These are phyloP conservation scores for Penicillium robsamsonii DNA, from an alignment of 495 filamentous ascomycete species.

Conservation along the genomic window DNA sequence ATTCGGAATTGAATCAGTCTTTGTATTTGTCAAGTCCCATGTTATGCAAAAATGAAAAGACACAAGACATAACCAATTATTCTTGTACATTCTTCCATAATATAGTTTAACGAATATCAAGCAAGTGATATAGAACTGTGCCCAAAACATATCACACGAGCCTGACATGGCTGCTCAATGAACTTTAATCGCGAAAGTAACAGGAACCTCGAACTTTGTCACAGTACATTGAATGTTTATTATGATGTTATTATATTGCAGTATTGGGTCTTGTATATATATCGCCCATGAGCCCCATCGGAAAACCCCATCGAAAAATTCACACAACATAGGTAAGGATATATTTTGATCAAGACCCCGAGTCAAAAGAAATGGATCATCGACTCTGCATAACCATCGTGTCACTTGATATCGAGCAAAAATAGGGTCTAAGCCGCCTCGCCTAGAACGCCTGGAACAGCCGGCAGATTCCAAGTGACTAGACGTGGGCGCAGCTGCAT, in stretches of 20 bases:
- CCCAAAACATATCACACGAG: not conserved
- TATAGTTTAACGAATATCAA: not conserved
- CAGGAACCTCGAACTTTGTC: not conserved
- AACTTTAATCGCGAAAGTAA: not conserved
- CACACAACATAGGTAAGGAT: not conserved
- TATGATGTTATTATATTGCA: not conserved
- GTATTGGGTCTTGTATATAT: not conserved
- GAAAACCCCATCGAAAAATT: too few species aligned
- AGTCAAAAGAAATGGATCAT: not conserved
- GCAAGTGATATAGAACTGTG: not conserved
- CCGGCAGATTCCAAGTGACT: not conserved
- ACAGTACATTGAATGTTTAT: not conserved
- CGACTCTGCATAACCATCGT: not conserved
- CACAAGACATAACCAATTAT: too few species aligned
- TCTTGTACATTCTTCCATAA: not conserved
- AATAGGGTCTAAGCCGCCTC: not conserved
- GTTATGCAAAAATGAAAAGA: too few species aligned
- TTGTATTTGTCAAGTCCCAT: not conserved
- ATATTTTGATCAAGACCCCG: not conserved
- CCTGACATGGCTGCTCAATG: not conserved
- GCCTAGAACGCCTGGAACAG: not conserved
- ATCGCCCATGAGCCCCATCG: not conserved
- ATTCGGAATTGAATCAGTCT: not conserved
- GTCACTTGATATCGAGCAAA: slow-evolving; percentile 5
- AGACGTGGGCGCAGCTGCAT: not conserved